Evolutionary conservation across 352 stramenopile species (phyloP).

Genomic region (Phytophthora pinifolia): DNA sequence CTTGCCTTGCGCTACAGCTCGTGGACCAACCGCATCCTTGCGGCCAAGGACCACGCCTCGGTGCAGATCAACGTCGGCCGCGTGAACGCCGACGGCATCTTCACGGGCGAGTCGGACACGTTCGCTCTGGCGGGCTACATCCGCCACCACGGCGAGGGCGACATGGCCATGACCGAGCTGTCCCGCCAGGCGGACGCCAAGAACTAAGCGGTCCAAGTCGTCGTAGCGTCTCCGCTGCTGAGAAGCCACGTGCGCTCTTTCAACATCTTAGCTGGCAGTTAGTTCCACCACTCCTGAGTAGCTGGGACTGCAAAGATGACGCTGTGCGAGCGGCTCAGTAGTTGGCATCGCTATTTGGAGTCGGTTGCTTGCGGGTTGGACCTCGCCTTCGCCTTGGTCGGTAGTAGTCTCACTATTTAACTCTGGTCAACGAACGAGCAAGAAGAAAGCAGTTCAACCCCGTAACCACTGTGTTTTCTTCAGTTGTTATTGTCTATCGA

Average conservation of each 20-base stretch:
- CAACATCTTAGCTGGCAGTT: constrained; percentile 16
- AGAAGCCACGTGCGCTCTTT: constrained; percentile 7
- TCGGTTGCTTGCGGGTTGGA: constrained; percentile 35
- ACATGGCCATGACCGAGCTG: constrained; percentile 93
- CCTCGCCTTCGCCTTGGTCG: constrained; percentile 27
- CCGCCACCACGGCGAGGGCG: constrained; percentile 94
- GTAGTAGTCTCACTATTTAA: constrained; percentile 34
- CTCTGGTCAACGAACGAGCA: constrained; percentile 30
- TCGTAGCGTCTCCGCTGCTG: constrained; percentile 3
- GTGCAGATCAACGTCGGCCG: constrained; percentile 98
- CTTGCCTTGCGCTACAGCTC: constrained; percentile 61
- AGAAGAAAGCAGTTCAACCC: constrained; percentile 35
- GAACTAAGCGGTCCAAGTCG: constrained; percentile 47
- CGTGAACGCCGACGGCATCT: constrained; percentile 96
- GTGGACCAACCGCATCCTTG: constrained; percentile 98
- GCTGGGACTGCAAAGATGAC: constrained; percentile 6
- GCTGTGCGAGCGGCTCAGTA: constrained; percentile 7
- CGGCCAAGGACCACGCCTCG: constrained; percentile 97
- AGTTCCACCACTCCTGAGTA: constrained; percentile 3
- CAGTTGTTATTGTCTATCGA: not conserved
- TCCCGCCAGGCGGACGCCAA: constrained; percentile 73
- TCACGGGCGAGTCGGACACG: constrained; percentile 95
- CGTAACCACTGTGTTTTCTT: constrained; percentile 5
- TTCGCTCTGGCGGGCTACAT: constrained; percentile 97
- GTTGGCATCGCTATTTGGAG: constrained; percentile 26